phyloP scores from a whole-genome alignment of 2,329 filamentous ascomycete genomes.

The Trichoderma hamatum region DNA sequence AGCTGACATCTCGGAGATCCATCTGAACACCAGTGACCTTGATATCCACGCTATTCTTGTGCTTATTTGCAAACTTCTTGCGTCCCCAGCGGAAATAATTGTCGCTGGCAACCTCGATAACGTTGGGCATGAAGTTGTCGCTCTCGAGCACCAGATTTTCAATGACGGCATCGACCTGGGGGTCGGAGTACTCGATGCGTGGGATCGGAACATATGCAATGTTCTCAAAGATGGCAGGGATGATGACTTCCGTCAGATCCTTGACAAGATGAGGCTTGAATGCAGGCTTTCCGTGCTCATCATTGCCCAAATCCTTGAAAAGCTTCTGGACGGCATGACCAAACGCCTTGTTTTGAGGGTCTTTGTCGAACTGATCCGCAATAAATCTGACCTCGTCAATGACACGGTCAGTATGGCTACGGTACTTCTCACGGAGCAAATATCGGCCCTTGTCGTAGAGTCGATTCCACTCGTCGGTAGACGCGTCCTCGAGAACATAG shows the following conservation, averaged over 20 bases:
- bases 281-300: constrained; percentile 76
- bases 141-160: constrained; percentile 96
- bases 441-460: constrained; percentile 85
- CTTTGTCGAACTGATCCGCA: constrained; percentile 83
- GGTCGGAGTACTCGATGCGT: constrained; percentile 88
- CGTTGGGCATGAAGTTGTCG: constrained; percentile 94
- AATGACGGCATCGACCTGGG: constrained; percentile 80
- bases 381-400: constrained; percentile 91
- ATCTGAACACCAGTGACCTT: constrained; percentile 89
- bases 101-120: constrained; percentile 84
- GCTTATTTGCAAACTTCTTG: constrained; percentile 80
- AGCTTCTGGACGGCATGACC: constrained; percentile 76
- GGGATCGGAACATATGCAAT: constrained; percentile 90
- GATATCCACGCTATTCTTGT: constrained; percentile 79
- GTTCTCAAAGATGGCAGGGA: constrained; percentile 81
- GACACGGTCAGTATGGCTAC: constrained; percentile 80
- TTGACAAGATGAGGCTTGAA: constrained; percentile 95
- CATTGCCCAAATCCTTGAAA: constrained; percentile 84
- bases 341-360: constrained; percentile 84
- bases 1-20: constrained; percentile 87
- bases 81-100: constrained; percentile 96
- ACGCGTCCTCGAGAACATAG: constrained; percentile 81
- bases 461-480: constrained; percentile 78
- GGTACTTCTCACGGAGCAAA: constrained; percentile 87
- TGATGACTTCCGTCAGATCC: constrained; percentile 83